These are phyloP conservation scores for Schwanniomyces sp. DNA, from an alignment of 805 yeast genomes.

Conservation along the genomic window DNA sequence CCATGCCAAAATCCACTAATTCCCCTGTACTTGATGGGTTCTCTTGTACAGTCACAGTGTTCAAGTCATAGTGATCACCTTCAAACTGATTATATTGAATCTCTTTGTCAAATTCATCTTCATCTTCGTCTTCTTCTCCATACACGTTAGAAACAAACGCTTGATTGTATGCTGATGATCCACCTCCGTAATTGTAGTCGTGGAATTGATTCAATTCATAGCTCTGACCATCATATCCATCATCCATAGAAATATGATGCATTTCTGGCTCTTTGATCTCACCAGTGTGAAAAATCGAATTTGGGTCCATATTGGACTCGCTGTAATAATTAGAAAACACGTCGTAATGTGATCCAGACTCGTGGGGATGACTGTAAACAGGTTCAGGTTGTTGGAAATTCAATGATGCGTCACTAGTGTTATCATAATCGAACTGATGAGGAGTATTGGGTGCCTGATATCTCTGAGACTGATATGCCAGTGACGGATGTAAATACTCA, in stretches of 20 bases:
- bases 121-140: conserved; percentile 34
- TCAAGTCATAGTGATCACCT: conserved; percentile 44
- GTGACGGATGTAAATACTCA: conserved; percentile 4
- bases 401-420: conserved; percentile 16
- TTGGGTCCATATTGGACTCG: conserved; percentile 18
- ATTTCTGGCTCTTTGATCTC: conserved; percentile 14
- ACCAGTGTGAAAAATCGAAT: conserved; percentile 25
- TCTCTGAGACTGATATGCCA: neutral
- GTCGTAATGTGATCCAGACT: conserved; percentile 15
- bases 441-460: neutral
- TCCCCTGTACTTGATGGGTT: conserved; percentile 1
- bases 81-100: conserved; percentile 39
- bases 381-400: conserved; percentile 31
- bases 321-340: conserved; percentile 21
- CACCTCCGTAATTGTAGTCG: conserved; percentile 12
- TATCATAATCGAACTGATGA: neutral
- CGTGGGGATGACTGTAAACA: conserved; percentile 10
- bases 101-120: conserved; percentile 35
- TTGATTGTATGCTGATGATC: conserved; percentile 22
- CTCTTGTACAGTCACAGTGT: conserved; percentile 24
- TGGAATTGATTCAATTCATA: conserved; percentile 23
- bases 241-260: conserved; percentile 13
- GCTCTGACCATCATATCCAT: conserved; percentile 15
- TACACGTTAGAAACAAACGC: conserved; percentile 46
- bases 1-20: conserved; percentile 3